Conservation (phyloP, 805 yeast species). For the Pichia paraexigua region DNA sequence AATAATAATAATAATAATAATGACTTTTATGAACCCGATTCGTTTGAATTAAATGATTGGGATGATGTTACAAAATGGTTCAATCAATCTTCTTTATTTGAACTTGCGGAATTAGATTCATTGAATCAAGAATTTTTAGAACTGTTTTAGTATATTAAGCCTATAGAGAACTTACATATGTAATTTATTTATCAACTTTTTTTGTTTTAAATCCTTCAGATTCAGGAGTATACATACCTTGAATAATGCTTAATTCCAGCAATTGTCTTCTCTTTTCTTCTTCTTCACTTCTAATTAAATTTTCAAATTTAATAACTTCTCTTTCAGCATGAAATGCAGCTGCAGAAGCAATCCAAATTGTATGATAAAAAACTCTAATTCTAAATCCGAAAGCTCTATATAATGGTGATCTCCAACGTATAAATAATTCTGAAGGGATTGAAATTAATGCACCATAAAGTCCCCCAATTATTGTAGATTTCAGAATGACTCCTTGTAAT, state of each 20-base stretch:
- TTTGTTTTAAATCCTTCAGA: constrained; percentile 16
- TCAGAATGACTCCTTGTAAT: constrained; percentile 23
- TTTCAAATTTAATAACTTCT: constrained; percentile 29
- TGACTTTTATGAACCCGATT: not conserved
- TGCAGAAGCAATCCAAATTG: constrained; percentile 30
- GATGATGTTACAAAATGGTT: constrained; percentile 4
- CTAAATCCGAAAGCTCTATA: constrained; percentile 31
- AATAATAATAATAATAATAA: not conserved
- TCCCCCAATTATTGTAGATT: constrained; percentile 29
- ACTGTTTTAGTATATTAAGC: not conserved
- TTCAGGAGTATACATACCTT: constrained; percentile 27
- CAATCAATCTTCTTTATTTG: not conserved
- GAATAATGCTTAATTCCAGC: constrained; percentile 27
- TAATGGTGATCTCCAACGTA: constrained; percentile 31
- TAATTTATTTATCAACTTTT: not conserved
- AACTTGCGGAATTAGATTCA: not conserved
- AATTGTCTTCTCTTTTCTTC: constrained; percentile 25
- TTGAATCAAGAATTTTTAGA: not conserved
- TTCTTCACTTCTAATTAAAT: constrained; percentile 25
- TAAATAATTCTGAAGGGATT: constrained; percentile 29
- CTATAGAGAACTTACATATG: not conserved
- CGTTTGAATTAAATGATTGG: constrained; percentile 3
- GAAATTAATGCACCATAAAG: constrained; percentile 32
- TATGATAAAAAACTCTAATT: constrained; percentile 31
- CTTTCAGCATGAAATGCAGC: constrained; percentile 31